Evolutionary conservation across 176 grass and related monocot genomes (phyloP), one percentile per base, ranked within the genome.

Genomic region (Cocos nucifera): DNA sequence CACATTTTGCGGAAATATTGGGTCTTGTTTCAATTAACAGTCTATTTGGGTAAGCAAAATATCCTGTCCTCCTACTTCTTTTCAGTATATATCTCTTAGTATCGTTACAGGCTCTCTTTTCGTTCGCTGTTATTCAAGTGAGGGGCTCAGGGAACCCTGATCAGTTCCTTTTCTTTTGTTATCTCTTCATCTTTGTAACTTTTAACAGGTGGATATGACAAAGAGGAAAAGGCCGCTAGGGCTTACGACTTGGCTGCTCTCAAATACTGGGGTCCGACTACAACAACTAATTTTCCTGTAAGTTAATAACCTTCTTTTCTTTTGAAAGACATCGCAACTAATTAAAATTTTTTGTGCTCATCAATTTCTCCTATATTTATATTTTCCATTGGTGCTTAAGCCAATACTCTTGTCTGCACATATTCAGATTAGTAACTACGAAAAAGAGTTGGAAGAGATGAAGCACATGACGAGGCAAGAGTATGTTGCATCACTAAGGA

Each of bases 201-300:
- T 44, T 29, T 49, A 19, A 74, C 17, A 98, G 93, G 93, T 64
- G 93, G 93, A 8, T 98, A 98, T 86, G 93, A 98, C 59, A 98
- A 98, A 74, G 93, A 98, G 72, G 93, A 98, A 19, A 98, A 98
- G 71, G 93, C 93, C 35, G 93, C 93, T 58, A 92, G 93, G 70
- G 73, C 93, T 66, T 98, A 98, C 64, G 93, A 98, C 86, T 81
- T 98, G 67, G 88, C 93, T 39, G 93, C 93, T 83, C 93, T 98
- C 15, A 98, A 98, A 57, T 98, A 98, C 39, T 98, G 93, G 93
- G 93, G 93, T 49, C 51, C 88, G 0, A 83, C 88, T 1, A 98
- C 93, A 0, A 98, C 93, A 21, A 98, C 93, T 67, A 98, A 98
- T 74, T 98, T 98, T 54, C 93, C 87, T 0, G 93, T 98, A 80